Evolutionary conservation across 345 rosid genomes (phyloP).

Genomic region (Citrus unshiu): DNA sequence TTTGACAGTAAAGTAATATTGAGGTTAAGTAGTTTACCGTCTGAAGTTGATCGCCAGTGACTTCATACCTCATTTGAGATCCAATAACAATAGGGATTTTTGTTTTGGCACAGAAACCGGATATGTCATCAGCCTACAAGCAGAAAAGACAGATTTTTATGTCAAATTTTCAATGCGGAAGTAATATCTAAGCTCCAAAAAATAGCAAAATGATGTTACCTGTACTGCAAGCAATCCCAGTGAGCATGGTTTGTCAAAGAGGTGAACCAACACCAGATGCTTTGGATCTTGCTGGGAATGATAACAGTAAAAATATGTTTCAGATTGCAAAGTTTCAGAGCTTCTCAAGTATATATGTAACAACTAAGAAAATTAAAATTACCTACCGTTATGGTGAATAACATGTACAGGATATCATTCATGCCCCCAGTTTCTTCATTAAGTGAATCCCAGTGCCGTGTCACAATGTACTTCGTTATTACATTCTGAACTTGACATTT

Average conservation of each 20-base stretch:
- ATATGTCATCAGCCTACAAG: constrained; percentile 42
- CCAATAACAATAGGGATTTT: constrained; percentile 49
- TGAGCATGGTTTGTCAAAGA: constrained; percentile 58
- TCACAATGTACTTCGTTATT: constrained; percentile 23
- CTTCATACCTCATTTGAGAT: constrained; percentile 48
- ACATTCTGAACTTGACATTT: constrained; percentile 43
- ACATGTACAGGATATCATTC: constrained; percentile 49
- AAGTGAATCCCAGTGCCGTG: constrained; percentile 38
- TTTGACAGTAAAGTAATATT: too few species aligned
- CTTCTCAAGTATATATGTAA: too few species aligned
- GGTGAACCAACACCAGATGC: constrained; percentile 48
- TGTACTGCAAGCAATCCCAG: constrained; percentile 47
- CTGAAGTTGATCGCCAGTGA: constrained; percentile 47
- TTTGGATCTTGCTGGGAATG: constrained; percentile 35
- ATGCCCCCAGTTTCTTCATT: constrained; percentile 61
- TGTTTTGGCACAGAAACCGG: constrained; percentile 46
- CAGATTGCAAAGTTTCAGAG: too few species aligned
- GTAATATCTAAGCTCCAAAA: not conserved
- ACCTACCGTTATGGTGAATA: constrained; percentile 38
- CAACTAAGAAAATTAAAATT: too few species aligned
- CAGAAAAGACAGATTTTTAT: not conserved
- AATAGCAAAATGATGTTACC: constrained; percentile 21
- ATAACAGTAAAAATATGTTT: not conserved
- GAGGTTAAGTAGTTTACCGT: constrained; percentile 23
- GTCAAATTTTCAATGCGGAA: not conserved